Evolutionary conservation across 306 rosid species (phyloP), one percentile per base, ranked within the genome.

Genomic region (Glycine soja): DNA sequence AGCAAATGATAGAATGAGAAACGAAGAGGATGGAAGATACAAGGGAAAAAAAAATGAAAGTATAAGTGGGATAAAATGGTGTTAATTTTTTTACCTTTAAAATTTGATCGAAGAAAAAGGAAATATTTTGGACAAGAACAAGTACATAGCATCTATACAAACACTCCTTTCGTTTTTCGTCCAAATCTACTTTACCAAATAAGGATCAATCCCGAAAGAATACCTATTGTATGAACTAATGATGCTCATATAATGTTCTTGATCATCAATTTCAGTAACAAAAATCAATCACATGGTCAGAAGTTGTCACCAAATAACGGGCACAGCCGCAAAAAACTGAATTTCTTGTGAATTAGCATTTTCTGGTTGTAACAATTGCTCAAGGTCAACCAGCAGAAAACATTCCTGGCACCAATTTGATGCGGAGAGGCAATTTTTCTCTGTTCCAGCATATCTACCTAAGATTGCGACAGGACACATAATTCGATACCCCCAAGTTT

Each of bases 341-440:
- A 64, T 64, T 57, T 64, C 9, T 32, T 10, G 2, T 12, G 5
- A 63, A 63, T 63, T 63, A 5, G 15, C 69, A 63, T 32, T 32
- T 62, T 62, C 13, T 34, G 3, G 47, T 36, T 2, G 47, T 64
- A 36, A 13, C 10, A 64, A 64, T 36, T 65, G 70, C 3, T 65
- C 61, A 71, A 24, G 30, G 59, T 19, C 64, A 68, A 54, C 73
- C 36, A 65, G 14, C 10, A 38, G n/a, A 65, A 36, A 75, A 62
- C 59, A 76, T 48, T 74, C 40, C 40, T 16, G 7, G 3, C n/a
- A 8, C 67, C 50, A 56, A 9, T 42, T 30, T 43, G 53, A 48
- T 10, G 15, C 3, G 38, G 10, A 46, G 40, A 50, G 10, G 48
- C 64, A 48, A n/a, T 6, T 32, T 47, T 12, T 19, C 15, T 62